A percentile compares a stretch with the other conserved stretches of the same genome.
Evolutionary conservation across 1,284 basidiomycete species (phyloP).

Genomic region (Pseudozyma thailandica): DNA sequence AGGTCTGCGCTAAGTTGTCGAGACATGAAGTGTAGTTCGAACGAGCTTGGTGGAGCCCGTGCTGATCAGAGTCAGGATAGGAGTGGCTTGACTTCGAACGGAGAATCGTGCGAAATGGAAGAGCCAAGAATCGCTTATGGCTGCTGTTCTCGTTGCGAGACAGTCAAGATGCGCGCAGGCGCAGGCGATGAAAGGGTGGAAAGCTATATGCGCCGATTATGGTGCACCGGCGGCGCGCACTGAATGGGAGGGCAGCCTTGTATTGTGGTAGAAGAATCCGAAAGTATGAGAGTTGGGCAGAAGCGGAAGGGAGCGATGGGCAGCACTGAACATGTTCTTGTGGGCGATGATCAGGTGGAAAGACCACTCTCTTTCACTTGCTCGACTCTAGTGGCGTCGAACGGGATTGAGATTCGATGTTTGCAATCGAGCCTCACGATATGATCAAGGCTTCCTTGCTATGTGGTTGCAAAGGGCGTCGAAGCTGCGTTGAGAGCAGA

Average conservation of each 20-base stretch:
- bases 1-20: constrained; percentile 39
- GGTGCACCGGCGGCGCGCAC: constrained; percentile 26
- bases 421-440: too few species aligned
- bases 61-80: not conserved
- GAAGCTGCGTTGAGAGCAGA: too few species aligned
- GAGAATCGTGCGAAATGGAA: not conserved
- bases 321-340: constrained; percentile 50
- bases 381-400: constrained; percentile 23
- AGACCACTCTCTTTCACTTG: constrained; percentile 37
- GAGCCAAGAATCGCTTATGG: too few species aligned
- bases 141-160: constrained; percentile 5
- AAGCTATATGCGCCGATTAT: constrained; percentile 21
- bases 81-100: not conserved
- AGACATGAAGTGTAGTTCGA: constrained; percentile 39
- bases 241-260: constrained; percentile 17
- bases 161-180: constrained; percentile 11
- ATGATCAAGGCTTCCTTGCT: too few species aligned
- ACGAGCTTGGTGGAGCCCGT: constrained; percentile 28
- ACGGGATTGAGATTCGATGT: constrained; percentile 4
- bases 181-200: not conserved
- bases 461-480: too few species aligned
- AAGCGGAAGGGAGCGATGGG: constrained; percentile 50
- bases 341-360: constrained; percentile 30
- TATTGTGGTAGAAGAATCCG: constrained; percentile 52
- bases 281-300: constrained; percentile 53